Evolutionary conservation across 495 filamentous ascomycete genomes (phyloP), one percentile per base, ranked within the genome.

Genomic region (Aspergillus cavernicola): DNA sequence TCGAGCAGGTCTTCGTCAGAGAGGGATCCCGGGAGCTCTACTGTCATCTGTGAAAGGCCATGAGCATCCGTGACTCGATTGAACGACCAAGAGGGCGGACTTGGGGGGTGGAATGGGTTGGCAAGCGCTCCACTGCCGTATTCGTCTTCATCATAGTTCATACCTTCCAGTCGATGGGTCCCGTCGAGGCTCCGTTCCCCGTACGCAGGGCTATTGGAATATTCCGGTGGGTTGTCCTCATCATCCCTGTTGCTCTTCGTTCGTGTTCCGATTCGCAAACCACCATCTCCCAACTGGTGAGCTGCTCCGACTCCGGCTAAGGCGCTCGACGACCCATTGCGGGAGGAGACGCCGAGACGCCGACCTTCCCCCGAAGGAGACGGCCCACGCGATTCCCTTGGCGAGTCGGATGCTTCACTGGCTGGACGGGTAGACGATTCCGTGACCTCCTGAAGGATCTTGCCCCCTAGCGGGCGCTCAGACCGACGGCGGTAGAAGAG

Each of bases 401-500:
- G n/a, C n/a, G n/a, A n/a, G n/a, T n/a, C n/a, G n/a, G n/a, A n/a
- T n/a, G n/a, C n/a, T 16, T 72, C 68, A 22, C 76, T 76, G 44
- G 61, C 67, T 13, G 63, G 52, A 8, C 68, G 63, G n/a, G 80
- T 73, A 45, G 71, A 73, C 51, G 73, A 77, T 32, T 76, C 75
- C n/a, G 80, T 76, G 33, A 89, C 70, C 35, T 93, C 78, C 56
- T 86, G 70, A 53, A 90, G 76, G 36, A 90, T 84, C 50, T 78
- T 78, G 15, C 90, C 90, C 38, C 93, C 93, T 29, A 98, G 79
- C 26, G 89, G 85, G 20, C 62, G 71, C 5, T 78, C 71, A 9
- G 89, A 88, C 52, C 88, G 87, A 47, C 95, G 90, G 24, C 93
- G 87, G 71, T 97, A 98, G 78, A 98, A 98, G 31, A 98, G 75